phyloP scores from a whole-genome alignment of 331 rosid genomes.

The Quercus phellos region DNA sequence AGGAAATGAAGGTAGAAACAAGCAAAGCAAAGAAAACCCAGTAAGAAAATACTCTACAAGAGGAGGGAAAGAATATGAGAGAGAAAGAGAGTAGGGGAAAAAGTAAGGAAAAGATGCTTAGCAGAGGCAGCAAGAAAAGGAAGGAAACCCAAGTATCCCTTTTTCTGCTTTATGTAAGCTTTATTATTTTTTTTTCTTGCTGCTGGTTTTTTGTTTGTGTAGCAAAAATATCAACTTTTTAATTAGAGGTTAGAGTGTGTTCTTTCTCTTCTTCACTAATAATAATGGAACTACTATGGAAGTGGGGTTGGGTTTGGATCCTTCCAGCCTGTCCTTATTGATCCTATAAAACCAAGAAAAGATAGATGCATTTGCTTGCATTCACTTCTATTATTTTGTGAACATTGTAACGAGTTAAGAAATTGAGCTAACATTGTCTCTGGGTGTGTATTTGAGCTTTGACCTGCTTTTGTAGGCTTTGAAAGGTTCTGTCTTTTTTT shows the following conservation, averaged over 20 bases:
- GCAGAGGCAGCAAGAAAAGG: constrained; percentile 57
- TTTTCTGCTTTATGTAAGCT: constrained; percentile 60
- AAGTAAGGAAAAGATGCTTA: constrained; percentile 73
- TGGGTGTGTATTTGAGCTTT: constrained; percentile 35
- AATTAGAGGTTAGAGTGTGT: constrained; percentile 28
- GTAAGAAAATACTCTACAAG: constrained; percentile 13
- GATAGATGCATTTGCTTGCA: constrained; percentile 22
- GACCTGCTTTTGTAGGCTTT: constrained; percentile 51
- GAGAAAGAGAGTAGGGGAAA: constrained; percentile 16
- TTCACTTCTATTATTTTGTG: constrained; percentile 19
- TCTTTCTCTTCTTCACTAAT: constrained; percentile 24
- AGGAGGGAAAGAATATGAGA: constrained; percentile 30
- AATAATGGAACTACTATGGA: constrained; percentile 37
- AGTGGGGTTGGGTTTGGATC: constrained; percentile 77
- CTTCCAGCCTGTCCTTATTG: constrained; percentile 88
- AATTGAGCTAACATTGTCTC: constrained; percentile 13
- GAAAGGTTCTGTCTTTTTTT: constrained; percentile 37
- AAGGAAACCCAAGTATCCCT: constrained; percentile 38
- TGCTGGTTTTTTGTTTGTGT: constrained; percentile 22
- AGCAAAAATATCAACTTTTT: constrained; percentile 35
- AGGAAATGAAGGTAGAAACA: constrained; percentile 27
- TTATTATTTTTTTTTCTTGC: constrained; percentile 9
- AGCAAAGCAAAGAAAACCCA: constrained; percentile 6
- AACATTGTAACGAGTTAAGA: constrained; percentile 10
- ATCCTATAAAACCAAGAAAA: constrained; percentile 32